Evolutionary conservation across 2,329 filamentous ascomycete genomes (phyloP).

Genomic region (Endocalyx cinctus): DNA sequence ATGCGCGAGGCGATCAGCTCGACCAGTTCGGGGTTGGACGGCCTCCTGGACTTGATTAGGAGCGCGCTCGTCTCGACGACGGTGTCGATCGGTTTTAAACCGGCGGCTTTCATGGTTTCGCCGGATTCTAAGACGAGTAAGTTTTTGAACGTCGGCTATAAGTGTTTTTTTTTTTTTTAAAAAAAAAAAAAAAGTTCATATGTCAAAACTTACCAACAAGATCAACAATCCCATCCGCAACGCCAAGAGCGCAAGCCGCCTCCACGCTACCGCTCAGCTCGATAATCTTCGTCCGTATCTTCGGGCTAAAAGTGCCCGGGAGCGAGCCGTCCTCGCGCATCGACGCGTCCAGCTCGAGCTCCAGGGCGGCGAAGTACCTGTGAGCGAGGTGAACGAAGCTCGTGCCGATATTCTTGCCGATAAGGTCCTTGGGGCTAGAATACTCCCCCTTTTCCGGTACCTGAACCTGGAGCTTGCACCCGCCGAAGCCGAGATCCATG

Average conservation of each 20-base stretch:
- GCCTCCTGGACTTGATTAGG: slow-evolving; percentile 83
- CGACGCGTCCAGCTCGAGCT: slow-evolving; percentile 47
- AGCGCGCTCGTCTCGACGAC: slow-evolving; percentile 85
- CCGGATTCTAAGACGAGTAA: slow-evolving; percentile 73
- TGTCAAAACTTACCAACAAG: slow-evolving; percentile 69
- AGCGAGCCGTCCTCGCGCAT: slow-evolving; percentile 28
- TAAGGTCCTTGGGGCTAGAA: slow-evolving; percentile 65
- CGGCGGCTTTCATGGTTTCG: slow-evolving; percentile 95
- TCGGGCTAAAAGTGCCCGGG: slow-evolving; percentile 32
- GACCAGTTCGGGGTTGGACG: slow-evolving; percentile 75
- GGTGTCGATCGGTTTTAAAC: slow-evolving; percentile 89
- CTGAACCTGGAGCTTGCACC: slow-evolving; percentile 93
- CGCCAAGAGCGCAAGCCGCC: slow-evolving; percentile 89
- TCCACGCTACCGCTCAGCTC: slow-evolving; percentile 96
- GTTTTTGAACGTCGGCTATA: slow-evolving; percentile 3
- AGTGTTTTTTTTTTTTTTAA: not conserved
- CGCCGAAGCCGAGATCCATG: slow-evolving; percentile 85
- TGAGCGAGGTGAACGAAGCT: slow-evolving; percentile 85
- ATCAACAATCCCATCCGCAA: slow-evolving; percentile 96
- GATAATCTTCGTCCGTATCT: slow-evolving; percentile 81
- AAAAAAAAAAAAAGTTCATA: not conserved
- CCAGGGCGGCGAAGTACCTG: slow-evolving; percentile 78
- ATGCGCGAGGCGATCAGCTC: slow-evolving; percentile 83
- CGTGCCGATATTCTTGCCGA: slow-evolving; percentile 91
- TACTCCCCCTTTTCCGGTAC: slow-evolving; percentile 81